These are phyloP conservation scores for Candida maesae DNA, from an alignment of 805 yeast genomes.

Conservation along the genomic window DNA sequence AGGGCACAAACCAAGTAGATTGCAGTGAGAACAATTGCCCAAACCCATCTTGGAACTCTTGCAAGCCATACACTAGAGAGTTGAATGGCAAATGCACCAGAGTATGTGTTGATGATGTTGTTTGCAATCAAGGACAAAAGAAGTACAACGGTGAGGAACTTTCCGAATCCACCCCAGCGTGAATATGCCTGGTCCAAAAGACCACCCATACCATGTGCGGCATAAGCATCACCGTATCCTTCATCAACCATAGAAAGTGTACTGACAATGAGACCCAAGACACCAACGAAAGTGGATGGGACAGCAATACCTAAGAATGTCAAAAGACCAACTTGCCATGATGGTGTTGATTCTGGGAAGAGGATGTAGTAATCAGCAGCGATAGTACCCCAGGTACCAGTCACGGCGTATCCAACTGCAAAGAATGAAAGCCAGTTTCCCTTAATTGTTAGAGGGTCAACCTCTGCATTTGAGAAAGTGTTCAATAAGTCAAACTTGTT, in stretches of 20 bases:
- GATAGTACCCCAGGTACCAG: conserved; percentile 87
- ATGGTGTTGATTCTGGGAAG: conserved; percentile 69
- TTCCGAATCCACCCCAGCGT: conserved; percentile 75
- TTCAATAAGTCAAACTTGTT: conserved; percentile 36
- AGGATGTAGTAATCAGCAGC: conserved; percentile 82
- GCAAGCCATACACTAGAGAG: conserved; percentile 52
- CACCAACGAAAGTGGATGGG: conserved; percentile 75
- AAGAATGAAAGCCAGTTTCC: conserved; percentile 77
- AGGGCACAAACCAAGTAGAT: conserved; percentile 67
- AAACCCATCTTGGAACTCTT: conserved; percentile 71
- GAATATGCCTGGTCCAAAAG: conserved; percentile 58
- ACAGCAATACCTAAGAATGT: conserved; percentile 64
- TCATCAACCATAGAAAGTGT: conserved; percentile 55
- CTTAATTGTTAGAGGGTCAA: conserved; percentile 37
- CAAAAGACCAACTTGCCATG: conserved; percentile 47
- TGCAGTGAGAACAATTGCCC: conserved; percentile 61
- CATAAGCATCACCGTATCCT: conserved; percentile 58
- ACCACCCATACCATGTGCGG: conserved; percentile 69
- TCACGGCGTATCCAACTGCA: conserved; percentile 68
- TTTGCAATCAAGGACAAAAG: conserved; percentile 77
- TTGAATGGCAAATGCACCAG: conserved; percentile 78
- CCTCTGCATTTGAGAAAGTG: conserved; percentile 32
- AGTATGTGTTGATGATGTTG: conserved; percentile 76
- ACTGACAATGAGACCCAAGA: conserved; percentile 68
- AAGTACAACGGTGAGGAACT: conserved; percentile 64